Base-by-base conservation (phyloP, 768 basidiomycete species). In the Tricholoma saponaceum region DNA sequence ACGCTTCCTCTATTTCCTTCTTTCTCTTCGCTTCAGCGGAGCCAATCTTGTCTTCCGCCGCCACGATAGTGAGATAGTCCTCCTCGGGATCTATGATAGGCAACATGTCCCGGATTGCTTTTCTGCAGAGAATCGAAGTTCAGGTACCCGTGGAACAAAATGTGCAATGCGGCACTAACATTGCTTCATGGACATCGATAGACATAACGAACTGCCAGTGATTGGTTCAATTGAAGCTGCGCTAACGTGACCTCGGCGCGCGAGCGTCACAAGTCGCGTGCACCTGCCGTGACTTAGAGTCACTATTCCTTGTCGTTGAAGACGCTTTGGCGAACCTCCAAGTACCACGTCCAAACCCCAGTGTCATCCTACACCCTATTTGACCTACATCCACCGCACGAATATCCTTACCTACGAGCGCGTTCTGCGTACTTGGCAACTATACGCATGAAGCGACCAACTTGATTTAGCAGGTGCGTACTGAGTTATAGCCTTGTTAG, bases 1-100 rank as follows among this genome's bases (percentile, higher is more conserved):
- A 85, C 2, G 83, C 79, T 47, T 87, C 83, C 49, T 91, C 89
- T 0, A 87, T 69, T 46, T 88, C 87, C 63, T 83, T 86, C 70
- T 82, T 87, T 51, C 84, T 74, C 54, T 71, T 76, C 6, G 79
- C 73, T 58, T 86, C 82, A 9, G 82, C 82, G 6, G 77, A 63
- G 13, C 79, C 79, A 66, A 90, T 84, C 61, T 80, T 84, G 58
- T 90, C 84, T 62, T 92, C 88, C 7, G 89, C 85, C 6, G 80
- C 83, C 14, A 85, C 83, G 51, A 92, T 89, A 12, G 87, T 86
- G 57, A 87, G 72, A 66, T 84, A 90, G 69, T 92, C 90, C 54
- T 90, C 88, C 43, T 87, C 85, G 10, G 89, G 87, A 64, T 89
- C 85, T 55, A 92, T 88, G 57, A 90, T 84, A 3, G 81, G 79